phyloP scores from a whole-genome alignment of 2,329 filamentous ascomycete species.

The Pseudofabraea citricarpa region DNA sequence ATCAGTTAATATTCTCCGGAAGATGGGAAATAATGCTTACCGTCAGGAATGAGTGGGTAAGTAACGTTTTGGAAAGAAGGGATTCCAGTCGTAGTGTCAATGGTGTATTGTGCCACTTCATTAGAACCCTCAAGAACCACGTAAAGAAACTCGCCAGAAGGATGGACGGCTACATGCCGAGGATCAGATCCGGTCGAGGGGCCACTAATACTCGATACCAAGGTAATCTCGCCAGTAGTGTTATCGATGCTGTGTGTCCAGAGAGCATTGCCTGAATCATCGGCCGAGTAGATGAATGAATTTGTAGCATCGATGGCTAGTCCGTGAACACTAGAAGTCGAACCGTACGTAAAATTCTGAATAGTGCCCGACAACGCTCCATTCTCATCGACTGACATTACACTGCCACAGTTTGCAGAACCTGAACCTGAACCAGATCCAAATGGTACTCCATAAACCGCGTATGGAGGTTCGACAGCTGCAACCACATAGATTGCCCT shows the following conservation, averaged over 20 bases:
- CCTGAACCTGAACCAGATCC: slow-evolving; percentile 8
- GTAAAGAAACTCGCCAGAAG: slow-evolving; percentile 31
- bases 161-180: slow-evolving; percentile 24
- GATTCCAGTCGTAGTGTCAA: slow-evolving; percentile 11
- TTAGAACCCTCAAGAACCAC: slow-evolving; percentile 43
- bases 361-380: slow-evolving; percentile 36
- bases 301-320: slow-evolving; percentile 40
- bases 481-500: slow-evolving; percentile 23
- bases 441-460: slow-evolving; percentile 26
- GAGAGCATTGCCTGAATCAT: slow-evolving; percentile 40
- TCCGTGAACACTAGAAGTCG: slow-evolving; percentile 41
- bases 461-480: slow-evolving; percentile 16
- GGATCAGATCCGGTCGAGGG: slow-evolving; percentile 18
- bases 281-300: slow-evolving; percentile 42
- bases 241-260: slow-evolving; percentile 25
- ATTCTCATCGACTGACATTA: slow-evolving; percentile 36
- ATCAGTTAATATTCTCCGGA: neutral
- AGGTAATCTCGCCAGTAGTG: slow-evolving; percentile 9
- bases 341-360: slow-evolving; percentile 39
- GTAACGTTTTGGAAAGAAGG: slow-evolving; percentile 7
- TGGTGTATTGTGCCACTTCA: slow-evolving; percentile 30
- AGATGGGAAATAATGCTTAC: slow-evolving; percentile 1
- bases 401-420: slow-evolving; percentile 21
- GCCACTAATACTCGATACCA: slow-evolving; percentile 9
- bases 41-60: slow-evolving; percentile 9